Evolutionary conservation across 768 basidiomycete species (phyloP), one percentile per base, ranked within the genome.

Genomic region (Mrakia frigida): DNA sequence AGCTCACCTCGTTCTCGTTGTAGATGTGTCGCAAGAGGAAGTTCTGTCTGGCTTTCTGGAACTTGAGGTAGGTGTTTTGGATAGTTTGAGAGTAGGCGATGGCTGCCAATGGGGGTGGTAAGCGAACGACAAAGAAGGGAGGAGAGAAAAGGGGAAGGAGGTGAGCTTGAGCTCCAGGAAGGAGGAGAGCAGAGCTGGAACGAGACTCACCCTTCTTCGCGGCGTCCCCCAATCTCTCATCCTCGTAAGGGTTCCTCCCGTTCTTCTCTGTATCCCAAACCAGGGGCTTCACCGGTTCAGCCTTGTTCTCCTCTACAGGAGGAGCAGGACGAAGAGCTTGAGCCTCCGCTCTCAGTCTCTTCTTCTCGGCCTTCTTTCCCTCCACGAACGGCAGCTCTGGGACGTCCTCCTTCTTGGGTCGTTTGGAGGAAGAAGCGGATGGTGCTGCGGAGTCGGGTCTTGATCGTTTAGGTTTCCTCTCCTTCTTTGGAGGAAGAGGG

Each of bases 141-240:
- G 31, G 31, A 14, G 9, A 23, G 25, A 63, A 25, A 25, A 33
- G 35, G 37, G 37, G 63, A 35, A n/a, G 39, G 37, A 68, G 65
- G 35, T 39, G 37, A 68, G 65, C 65, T 68, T 18, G 28, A 25
- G 65, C 65, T 11, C 33, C 5, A 25, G 2, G 10, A 18, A n/a
- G n/a, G n/a, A n/a, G n/a, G n/a, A n/a, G n/a, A n/a, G n/a, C n/a
- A n/a, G n/a, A n/a, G n/a, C n/a, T n/a, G n/a, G n/a, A n/a, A n/a
- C n/a, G n/a, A n/a, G n/a, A 68, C 65, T 43, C 18, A 68, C 65
- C 65, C 65, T 41, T 68, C 65, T 68, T 68, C 10, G 65, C 65
- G 39, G 65, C 65, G 3, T 68, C 65, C 5, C 18, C 11, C 65
- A 68, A 25, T 6, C 65, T 68, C 65, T 68, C 65, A 37, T 68